Base-by-base conservation (phyloP, 495 filamentous ascomycete genomes). In the Cercophora newfieldiana region DNA sequence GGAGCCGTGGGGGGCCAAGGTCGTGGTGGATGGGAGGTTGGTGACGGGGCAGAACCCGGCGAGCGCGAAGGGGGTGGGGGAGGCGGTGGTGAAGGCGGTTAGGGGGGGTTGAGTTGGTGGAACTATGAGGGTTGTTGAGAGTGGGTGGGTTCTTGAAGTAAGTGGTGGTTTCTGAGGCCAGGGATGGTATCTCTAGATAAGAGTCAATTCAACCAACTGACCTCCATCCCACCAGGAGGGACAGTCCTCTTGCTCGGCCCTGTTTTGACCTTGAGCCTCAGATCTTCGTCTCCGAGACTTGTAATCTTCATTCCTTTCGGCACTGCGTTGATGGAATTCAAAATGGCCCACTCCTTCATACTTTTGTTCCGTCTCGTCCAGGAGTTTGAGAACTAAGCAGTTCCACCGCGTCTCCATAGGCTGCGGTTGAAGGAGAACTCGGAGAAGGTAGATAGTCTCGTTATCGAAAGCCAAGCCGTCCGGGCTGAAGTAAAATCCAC, bases 1-100 rank as follows among this genome's bases (percentile, higher is more conserved):
- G 0, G 71, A 85, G 71, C 75, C 80, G 7, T 92, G 83, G 85
- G 85, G 68, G 0, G 79, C 77, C 74, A 84, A 89, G 74, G 86
- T 91, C 14, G 81, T 86, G 26, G 82, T 87, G 29, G 82, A 83
- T 51, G 89, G 88, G 0, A 79, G 77, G 69, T 61, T 93, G 61
- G 89, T 93, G 65, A 92, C 90, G 1, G 90, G 90, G 0, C 89
- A 93, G 80, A 93, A 92, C 68, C 90, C 90, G 18, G 84, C 82
- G 8, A 88, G 85, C 72, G 89, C 88, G 14, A 80, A 77, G 28
- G 82, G 72, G 0, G 78, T 92, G 54, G 90, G 83, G 0, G 81
- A 89, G 74, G 80, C 73, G n/a, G 66, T 83, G 66, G 69, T 76
- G 18, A 77, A 76, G 69, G 69, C 72, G 8, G 50, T 69, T 22